Base-by-base conservation (phyloP, 139 green algal genomes). In the Chlamydomonas sphaeroides region DNA sequence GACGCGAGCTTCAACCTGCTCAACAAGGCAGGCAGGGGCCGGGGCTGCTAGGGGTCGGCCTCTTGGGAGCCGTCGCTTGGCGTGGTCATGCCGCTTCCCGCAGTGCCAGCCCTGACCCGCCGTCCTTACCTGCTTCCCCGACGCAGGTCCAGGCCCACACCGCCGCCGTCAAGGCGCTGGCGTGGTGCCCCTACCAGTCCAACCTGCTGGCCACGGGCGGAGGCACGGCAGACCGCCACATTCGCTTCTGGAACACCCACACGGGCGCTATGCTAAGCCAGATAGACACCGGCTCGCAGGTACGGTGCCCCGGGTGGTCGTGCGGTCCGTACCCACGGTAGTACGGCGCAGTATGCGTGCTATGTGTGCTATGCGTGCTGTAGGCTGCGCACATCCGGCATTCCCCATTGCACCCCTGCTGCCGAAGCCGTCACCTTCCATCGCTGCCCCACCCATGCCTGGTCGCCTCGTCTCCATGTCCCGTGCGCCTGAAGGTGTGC, bases 231-330 rank as follows among this genome's bases (percentile, higher is more conserved):
- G 97, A 99, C 91, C 91, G 97, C 57, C 96, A 92, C 91, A 98
- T 99, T 49, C 92, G 94, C 49, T 99, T 99, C 88, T 99, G 97
- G 96, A 99, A 98, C 93, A 98, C 97, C 18, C 89, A 91, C 78
- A 98, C 96, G 0, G 91, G 92, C 68, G 90, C 90, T 17, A 77
- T 87, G n/a, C 82, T 99, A 65, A 93, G 91, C 66, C 78, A 51
- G 73, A 91, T 99, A 10, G 97, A 99, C 90, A 99, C 97, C 39
- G 97, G 95, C 59, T 95, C 86, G 23, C 94, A 98, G 88, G 97
- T 99, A 56, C 20, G 56, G 23, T 28, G 23, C 6, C 30, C 30
- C 32, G 28, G n/a, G n/a, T n/a, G n/a, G n/a, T n/a, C n/a, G n/a
- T n/a, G n/a, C n/a, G n/a, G n/a, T n/a, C n/a, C n/a, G n/a, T n/a